These are phyloP conservation scores for Pseudogymnoascus sp. DNA, from an alignment of 2,329 filamentous ascomycete genomes.

Conservation along the genomic window DNA sequence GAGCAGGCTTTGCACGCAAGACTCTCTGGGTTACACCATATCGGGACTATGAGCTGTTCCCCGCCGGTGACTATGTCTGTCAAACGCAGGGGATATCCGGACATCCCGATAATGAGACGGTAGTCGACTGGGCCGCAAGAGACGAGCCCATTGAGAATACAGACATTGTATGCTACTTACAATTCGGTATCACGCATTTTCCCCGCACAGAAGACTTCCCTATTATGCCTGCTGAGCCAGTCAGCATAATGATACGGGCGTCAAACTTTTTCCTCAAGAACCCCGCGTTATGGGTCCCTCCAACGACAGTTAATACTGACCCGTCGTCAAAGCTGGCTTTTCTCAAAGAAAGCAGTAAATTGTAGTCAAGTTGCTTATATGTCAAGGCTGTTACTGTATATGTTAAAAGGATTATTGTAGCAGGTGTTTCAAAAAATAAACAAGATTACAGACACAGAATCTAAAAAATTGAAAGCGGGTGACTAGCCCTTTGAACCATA, in stretches of 20 bases:
- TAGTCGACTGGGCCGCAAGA: slow-evolving; percentile 45
- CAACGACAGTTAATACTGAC: slow-evolving; percentile 17
- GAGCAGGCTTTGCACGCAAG: slow-evolving; percentile 51
- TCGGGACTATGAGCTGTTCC: slow-evolving; percentile 51
- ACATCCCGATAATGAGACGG: slow-evolving; percentile 33
- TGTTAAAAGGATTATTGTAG: too few relatives aligned
- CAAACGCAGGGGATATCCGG: slow-evolving; percentile 47
- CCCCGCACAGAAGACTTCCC: slow-evolving; percentile 86
- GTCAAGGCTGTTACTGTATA: too few relatives aligned
- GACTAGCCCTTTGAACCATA: too few relatives aligned
- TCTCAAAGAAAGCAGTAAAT: not conserved
- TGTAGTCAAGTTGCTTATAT: too few relatives aligned
- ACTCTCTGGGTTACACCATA: slow-evolving; percentile 52
- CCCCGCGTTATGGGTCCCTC: slow-evolving; percentile 52
- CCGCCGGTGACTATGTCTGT: slow-evolving; percentile 53
- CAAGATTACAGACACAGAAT: too few relatives aligned
- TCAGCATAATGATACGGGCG: slow-evolving; percentile 55
- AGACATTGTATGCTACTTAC: slow-evolving; percentile 89
- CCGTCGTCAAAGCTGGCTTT: not conserved
- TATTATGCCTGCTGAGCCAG: slow-evolving; percentile 81
- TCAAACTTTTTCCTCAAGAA: slow-evolving; percentile 54
- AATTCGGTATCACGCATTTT: slow-evolving; percentile 86
- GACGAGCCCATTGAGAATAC: slow-evolving; percentile 66
- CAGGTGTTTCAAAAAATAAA: too few relatives aligned
- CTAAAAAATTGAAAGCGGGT: too few relatives aligned